phyloP scores from a whole-genome alignment of 306 rosid species.

The Echinosophora koreensis region DNA sequence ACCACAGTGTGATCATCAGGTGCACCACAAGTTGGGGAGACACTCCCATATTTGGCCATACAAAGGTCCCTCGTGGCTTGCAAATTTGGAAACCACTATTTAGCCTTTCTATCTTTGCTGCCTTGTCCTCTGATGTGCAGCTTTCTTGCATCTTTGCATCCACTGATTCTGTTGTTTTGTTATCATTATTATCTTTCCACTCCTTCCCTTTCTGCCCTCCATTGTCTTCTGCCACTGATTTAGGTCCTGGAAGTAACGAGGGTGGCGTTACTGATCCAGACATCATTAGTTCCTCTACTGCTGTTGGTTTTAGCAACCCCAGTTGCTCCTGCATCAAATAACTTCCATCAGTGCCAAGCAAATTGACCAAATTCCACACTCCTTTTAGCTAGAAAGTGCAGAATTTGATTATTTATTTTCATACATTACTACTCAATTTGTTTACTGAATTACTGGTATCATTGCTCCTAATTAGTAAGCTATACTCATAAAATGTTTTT shows the following conservation, averaged over 20 bases:
- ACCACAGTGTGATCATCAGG: slow-evolving; percentile 52
- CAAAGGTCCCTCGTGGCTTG: slow-evolving; percentile 73
- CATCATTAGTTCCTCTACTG: slow-evolving; percentile 49
- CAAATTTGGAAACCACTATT: slow-evolving; percentile 88
- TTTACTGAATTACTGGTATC: no score
- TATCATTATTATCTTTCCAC: slow-evolving; percentile 38
- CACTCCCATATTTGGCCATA: slow-evolving; percentile 70
- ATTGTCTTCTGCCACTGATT: slow-evolving; percentile 47
- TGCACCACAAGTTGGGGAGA: slow-evolving; percentile 52
- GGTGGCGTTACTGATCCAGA: slow-evolving; percentile 57
- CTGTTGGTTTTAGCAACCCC: slow-evolving; percentile 50
- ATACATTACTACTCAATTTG: not conserved
- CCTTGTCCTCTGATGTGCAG: slow-evolving; percentile 61
- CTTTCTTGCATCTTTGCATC: slow-evolving; percentile 47
- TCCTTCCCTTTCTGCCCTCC: slow-evolving; percentile 48
- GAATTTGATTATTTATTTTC: not conserved
- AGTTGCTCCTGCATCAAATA: slow-evolving; percentile 66
- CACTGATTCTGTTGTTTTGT: slow-evolving; percentile 40
- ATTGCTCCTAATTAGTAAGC: no score
- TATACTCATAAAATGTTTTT: no score
- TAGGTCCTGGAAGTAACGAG: slow-evolving; percentile 43
- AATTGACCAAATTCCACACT: slow-evolving; percentile 4
- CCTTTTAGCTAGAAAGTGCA: not conserved
- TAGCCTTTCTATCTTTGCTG: slow-evolving; percentile 69
- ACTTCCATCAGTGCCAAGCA: slow-evolving; percentile 37